A percentile compares a stretch with the other conserved stretches of the same genome.
Conservation (phyloP, 2,329 filamentous ascomycete species). For the Cladophialophora exuberans region DNA sequence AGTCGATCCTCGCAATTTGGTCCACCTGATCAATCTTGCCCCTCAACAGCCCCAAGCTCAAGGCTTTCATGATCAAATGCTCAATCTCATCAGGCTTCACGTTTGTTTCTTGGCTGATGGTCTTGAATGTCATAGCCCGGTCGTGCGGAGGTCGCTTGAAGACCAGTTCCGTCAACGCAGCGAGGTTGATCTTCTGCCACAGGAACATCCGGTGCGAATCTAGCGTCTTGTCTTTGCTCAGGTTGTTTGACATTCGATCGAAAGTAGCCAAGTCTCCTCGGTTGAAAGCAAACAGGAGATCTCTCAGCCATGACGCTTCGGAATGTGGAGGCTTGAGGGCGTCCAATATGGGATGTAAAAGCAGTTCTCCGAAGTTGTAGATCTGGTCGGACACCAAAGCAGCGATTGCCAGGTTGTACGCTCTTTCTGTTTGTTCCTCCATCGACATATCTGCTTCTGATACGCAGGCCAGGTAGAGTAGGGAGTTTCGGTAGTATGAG, state of each 20-base stretch:
- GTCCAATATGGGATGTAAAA: slow-evolving; percentile 93
- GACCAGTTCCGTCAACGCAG: slow-evolving; percentile 91
- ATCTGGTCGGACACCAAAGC: slow-evolving; percentile 92
- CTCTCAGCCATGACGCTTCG: slow-evolving; percentile 78
- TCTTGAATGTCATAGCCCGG: slow-evolving; percentile 87
- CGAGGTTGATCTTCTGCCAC: slow-evolving; percentile 97
- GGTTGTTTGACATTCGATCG: slow-evolving; percentile 78
- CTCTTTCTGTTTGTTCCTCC: slow-evolving; percentile 76
- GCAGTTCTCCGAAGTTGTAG: slow-evolving; percentile 99
- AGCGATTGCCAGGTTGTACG: slow-evolving; percentile 90
- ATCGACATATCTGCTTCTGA: slow-evolving; percentile 70
- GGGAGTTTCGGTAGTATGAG: slow-evolving; percentile 94
- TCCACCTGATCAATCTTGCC: slow-evolving; percentile 97
- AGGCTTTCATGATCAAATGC: slow-evolving; percentile 98
- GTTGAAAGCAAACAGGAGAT: slow-evolving; percentile 98
- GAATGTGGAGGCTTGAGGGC: slow-evolving; percentile 67
- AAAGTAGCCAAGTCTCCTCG: slow-evolving; percentile 88
- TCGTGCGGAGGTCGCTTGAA: slow-evolving; percentile 96
- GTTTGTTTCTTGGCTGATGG: slow-evolving; percentile 90
- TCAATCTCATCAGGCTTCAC: slow-evolving; percentile 91
- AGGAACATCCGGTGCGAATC: slow-evolving; percentile 80
- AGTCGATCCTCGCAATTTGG: slow-evolving; percentile 91
- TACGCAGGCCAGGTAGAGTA: slow-evolving; percentile 98
- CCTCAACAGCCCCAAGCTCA: slow-evolving; percentile 85
- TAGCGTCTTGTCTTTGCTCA: slow-evolving; percentile 78